Percentiles rank a stretch among this genome's conserved stretches.
These are phyloP conservation scores for Cyclanthera cordifolia DNA, from an alignment of 306 rosid species.

Conservation along the genomic window DNA sequence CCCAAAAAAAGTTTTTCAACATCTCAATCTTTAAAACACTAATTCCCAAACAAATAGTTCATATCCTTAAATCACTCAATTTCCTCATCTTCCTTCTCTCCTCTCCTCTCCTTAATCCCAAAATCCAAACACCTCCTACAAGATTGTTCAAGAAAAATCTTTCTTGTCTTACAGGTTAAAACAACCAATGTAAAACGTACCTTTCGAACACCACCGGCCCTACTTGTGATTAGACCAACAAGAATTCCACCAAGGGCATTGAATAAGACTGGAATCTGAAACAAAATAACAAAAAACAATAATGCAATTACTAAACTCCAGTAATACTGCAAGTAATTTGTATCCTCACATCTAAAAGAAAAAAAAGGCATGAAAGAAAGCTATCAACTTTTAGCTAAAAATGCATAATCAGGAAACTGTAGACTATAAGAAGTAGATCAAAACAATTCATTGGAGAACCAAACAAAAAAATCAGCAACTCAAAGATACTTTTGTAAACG, in stretches of 20 bases:
- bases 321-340: not conserved
- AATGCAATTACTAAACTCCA: not conserved
- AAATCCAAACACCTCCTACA: too few species aligned
- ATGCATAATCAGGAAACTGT: too few species aligned
- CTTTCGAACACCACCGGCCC: conserved; percentile 97
- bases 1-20: too few species aligned
- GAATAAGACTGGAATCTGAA: conserved; percentile 72
- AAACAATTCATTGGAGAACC: not conserved
- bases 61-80: too few species aligned
- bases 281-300: conserved; percentile 12
- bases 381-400: too few species aligned
- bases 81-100: too few species aligned
- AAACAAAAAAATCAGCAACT: not conserved
- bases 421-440: too few species aligned
- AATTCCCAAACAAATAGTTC: too few species aligned
- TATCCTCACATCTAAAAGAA: not conserved
- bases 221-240: conserved; percentile 77
- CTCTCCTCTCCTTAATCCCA: too few species aligned
- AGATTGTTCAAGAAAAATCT: not conserved
- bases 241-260: conserved; percentile 97
- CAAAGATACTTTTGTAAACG: not conserved
- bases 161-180: not conserved
- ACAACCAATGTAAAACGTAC: conserved; percentile 28
- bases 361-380: not conserved
- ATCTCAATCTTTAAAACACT: too few species aligned